Evolutionary conservation across 2,329 filamentous ascomycete genomes (phyloP), one percentile per base, ranked within the genome.

Genomic region (Tolypocladium album): DNA sequence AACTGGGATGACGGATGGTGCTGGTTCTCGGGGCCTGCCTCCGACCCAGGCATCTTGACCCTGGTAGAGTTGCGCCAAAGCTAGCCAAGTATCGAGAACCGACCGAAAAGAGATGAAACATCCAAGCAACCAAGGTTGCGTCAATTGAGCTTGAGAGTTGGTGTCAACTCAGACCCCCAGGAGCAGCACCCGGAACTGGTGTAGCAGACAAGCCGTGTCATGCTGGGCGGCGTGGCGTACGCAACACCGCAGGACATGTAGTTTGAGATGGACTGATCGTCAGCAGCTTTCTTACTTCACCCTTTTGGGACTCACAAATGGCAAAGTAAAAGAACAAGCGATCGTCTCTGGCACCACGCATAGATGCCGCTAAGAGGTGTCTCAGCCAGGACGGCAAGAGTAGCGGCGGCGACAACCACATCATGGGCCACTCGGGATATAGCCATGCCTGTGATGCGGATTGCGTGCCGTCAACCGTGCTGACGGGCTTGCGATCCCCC

Each of bases 11-110:
- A 13, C 52, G 9, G 6, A 55, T 24, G 38, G 45, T 43, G 56
- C 59, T 58, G 58, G 57, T 52, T 57, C 42, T 58, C 52, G 57
- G n/a, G n/a, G n/a, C n/a, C n/a, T n/a, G n/a, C n/a, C 56, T 56
- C 50, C 39, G 45, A 24, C 8, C 31, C 55, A n/a, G 31, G 34
- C 43, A 31, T 31, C 27, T 5, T 31, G 27, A 31, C 34, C 53
- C 56, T 45, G 45, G 17, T 31, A 31, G 27, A 22, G 8, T 53
- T 34, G 50, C 17, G 11, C 24, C 40, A 56, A 45, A 15, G 38
- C 36, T 27, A 20, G 20, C 7, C 24, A 42, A 31, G 38, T 12
- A 7, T 24, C 50, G 27, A n/a, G 20, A 20, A 38, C 24, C 55
- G 17, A 15, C 15, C 47, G 13, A 24, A 39, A 31, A 40, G 55